phyloP scores from a whole-genome alignment of 805 yeast genomes.

The Saccharomycopsis babjevae region DNA sequence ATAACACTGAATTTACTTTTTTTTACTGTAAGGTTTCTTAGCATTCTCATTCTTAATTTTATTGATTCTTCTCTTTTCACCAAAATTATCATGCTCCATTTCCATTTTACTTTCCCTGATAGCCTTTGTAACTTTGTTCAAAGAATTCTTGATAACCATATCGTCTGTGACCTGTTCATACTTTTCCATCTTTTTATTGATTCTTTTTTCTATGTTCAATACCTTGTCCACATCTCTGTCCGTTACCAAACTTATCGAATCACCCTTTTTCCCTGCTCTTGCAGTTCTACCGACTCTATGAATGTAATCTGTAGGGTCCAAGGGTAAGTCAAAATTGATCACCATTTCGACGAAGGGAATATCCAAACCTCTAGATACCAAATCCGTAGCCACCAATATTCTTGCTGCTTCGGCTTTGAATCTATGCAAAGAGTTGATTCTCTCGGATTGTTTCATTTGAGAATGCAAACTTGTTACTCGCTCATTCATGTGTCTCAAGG shows the following conservation, averaged over 20 bases:
- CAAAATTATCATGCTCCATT: constrained; percentile 86
- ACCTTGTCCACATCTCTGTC: constrained; percentile 79
- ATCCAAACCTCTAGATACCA: constrained; percentile 95
- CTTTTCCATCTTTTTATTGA: constrained; percentile 68
- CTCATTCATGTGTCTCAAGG: constrained; percentile 61
- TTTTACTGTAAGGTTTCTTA: neutral
- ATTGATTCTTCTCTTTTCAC: constrained; percentile 53
- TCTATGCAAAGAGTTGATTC: constrained; percentile 84
- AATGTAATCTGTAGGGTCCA: constrained; percentile 91
- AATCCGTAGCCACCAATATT: constrained; percentile 90
- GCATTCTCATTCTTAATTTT: constrained; percentile 26
- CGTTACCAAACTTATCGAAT: constrained; percentile 68
- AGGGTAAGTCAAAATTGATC: constrained; percentile 85
- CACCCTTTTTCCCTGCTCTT: constrained; percentile 90
- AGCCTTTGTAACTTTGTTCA: constrained; percentile 66
- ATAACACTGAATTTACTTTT: neutral
- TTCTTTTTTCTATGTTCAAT: constrained; percentile 77
- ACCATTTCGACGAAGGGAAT: constrained; percentile 89
- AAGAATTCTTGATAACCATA: constrained; percentile 59
- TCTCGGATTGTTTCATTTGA: constrained; percentile 85
- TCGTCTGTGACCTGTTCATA: constrained; percentile 66
- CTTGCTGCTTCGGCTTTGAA: constrained; percentile 93
- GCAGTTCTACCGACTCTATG: constrained; percentile 99
- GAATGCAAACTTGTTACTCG: constrained; percentile 88
- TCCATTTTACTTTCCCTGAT: constrained; percentile 87